Evolutionary conservation across 2,329 filamentous ascomycete genomes (phyloP).

Genomic region (Cladosporium sp.): DNA sequence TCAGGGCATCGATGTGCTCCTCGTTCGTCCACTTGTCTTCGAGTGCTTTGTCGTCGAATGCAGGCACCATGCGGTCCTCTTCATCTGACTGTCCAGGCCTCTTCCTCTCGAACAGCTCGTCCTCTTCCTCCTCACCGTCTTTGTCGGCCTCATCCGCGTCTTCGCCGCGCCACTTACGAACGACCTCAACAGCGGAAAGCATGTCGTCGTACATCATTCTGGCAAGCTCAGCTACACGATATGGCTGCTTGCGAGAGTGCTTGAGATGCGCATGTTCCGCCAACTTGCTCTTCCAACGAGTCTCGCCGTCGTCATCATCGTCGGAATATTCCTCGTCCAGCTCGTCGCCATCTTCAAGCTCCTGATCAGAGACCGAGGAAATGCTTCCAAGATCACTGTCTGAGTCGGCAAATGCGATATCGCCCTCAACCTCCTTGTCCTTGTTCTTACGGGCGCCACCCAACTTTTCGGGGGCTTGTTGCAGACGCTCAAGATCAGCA

Average conservation of each 20-base stretch:
- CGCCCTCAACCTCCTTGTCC: slow-evolving; percentile 58
- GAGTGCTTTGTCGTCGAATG: slow-evolving; percentile 77
- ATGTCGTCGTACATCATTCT: slow-evolving; percentile 86
- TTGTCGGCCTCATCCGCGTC: slow-evolving; percentile 54
- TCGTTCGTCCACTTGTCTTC: slow-evolving; percentile 83
- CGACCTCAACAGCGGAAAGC: slow-evolving; percentile 71
- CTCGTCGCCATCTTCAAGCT: slow-evolving; percentile 49
- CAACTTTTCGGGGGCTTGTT: slow-evolving; percentile 51
- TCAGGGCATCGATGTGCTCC: slow-evolving; percentile 73
- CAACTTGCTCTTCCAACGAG: slow-evolving; percentile 89
- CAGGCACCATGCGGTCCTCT: slow-evolving; percentile 78
- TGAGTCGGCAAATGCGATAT: slow-evolving; percentile 90
- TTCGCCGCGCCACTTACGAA: slow-evolving; percentile 78
- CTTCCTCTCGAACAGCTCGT: slow-evolving; percentile 65
- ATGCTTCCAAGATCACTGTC: slow-evolving; percentile 94
- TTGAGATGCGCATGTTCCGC: slow-evolving; percentile 71
- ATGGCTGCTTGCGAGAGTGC: slow-evolving; percentile 70
- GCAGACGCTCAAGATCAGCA: slow-evolving; percentile 45
- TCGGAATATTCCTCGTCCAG: slow-evolving; percentile 66
- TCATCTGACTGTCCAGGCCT: slow-evolving; percentile 51
- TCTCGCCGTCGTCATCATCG: slow-evolving; percentile 70
- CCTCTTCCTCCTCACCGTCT: slow-evolving; percentile 61
- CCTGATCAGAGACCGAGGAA: slow-evolving; percentile 63
- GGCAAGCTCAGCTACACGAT: slow-evolving; percentile 78
- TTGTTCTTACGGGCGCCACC: slow-evolving; percentile 55